Percentiles rank a stretch among this genome's conserved stretches.
These are phyloP conservation scores for Tuber umbilicatum DNA, from an alignment of 495 filamentous ascomycete genomes.

Conservation along the genomic window DNA sequence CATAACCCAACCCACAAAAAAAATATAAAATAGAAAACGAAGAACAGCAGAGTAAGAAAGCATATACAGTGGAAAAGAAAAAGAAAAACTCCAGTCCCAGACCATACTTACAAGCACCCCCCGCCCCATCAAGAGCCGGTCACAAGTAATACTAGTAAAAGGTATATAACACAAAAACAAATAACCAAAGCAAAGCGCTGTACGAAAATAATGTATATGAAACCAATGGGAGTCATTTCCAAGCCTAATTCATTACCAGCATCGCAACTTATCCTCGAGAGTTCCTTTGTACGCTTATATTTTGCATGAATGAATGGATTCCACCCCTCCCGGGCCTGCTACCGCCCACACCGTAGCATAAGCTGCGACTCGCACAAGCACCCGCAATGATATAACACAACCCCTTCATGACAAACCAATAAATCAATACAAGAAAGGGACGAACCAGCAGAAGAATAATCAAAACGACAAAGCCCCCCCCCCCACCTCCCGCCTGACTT, in stretches of 20 bases:
- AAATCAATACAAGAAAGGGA: background rate
- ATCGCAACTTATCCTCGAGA: background rate
- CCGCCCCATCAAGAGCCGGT: background rate
- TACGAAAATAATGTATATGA: conserved; percentile 4
- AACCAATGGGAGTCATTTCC: background rate
- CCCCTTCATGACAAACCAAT: background rate
- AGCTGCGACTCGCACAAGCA: background rate
- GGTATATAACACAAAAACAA: conserved; percentile 13
- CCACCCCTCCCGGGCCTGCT: background rate
- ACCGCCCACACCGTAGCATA: background rate
- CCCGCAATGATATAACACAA: conserved; percentile 14
- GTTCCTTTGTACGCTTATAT: background rate
- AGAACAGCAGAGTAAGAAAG: conserved; percentile 2
- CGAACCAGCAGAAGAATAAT: conserved; percentile 3
- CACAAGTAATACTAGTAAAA: conserved; percentile 14
- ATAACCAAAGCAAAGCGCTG: conserved; percentile 19
- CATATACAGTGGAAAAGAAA: conserved; percentile 6
- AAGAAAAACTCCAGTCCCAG: background rate
- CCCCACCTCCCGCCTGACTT: conserved; percentile 2
- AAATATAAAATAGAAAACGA: background rate
- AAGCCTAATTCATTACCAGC: background rate
- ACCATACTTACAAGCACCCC: background rate
- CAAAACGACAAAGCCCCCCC: conserved; percentile 9
- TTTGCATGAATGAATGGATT: background rate
- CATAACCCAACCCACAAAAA: background rate